Percentiles rank a stretch among this genome's conserved stretches.
Evolutionary conservation across 768 basidiomycete genomes (phyloP).

Genomic region (Lactarius quietus): DNA sequence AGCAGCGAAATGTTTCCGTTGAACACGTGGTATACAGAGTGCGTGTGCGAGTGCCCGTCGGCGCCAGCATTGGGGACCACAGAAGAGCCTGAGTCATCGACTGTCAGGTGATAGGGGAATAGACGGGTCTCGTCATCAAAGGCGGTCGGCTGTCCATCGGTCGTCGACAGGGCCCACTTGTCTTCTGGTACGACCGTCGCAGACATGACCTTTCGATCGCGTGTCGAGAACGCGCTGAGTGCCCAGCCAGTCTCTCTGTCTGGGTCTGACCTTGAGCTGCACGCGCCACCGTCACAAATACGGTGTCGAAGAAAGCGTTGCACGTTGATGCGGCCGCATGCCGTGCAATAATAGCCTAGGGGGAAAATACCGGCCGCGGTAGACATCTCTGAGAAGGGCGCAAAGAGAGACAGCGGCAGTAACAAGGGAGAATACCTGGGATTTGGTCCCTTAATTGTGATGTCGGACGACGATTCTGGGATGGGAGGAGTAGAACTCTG

Average conservation of each 20-base stretch:
- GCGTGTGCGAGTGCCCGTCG: not conserved
- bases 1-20: conserved; percentile 15
- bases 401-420: conserved; percentile 23
- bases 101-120: conserved; percentile 9
- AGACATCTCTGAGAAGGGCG: conserved; percentile 21
- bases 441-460: not conserved
- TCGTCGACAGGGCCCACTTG: conserved; percentile 12
- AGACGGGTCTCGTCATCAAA: conserved; percentile 17
- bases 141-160: not conserved
- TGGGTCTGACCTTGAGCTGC: not conserved
- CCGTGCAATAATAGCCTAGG: conserved; percentile 18
- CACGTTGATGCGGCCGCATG: conserved; percentile 23
- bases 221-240: conserved; percentile 9
- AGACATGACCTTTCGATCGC: conserved; percentile 15
- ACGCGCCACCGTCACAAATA: conserved; percentile 6
- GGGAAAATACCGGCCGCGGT: conserved; percentile 21
- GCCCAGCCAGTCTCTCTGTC: conserved; percentile 18
- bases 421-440: conserved; percentile 1
- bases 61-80: not conserved
- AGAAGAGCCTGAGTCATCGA: not conserved
- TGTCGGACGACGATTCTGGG: not conserved
- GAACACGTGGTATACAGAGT: conserved; percentile 23
- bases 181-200: conserved; percentile 20
- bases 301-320: conserved; percentile 25
- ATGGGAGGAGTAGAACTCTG: not conserved